A percentile compares a stretch with the other conserved stretches of the same genome.
phyloP scores from a whole-genome alignment of 2,329 filamentous ascomycete genomes.

The Pseudogymnoascus verrucosus region DNA sequence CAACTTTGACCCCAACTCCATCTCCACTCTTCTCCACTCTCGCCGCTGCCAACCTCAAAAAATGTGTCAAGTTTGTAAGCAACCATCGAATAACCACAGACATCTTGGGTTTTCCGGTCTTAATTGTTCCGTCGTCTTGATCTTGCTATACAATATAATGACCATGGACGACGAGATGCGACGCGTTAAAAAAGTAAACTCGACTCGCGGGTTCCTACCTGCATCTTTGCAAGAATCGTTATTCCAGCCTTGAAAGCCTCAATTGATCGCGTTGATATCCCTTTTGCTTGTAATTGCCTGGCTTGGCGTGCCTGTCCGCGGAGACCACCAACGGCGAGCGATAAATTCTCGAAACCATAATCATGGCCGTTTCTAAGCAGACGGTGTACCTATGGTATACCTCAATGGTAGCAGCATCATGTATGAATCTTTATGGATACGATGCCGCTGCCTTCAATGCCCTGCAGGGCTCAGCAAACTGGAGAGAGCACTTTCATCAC shows the following conservation, averaged over 20 bases:
- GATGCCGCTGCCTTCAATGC: conserved; percentile 2
- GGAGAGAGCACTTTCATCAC: background rate
- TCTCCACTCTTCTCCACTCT: conserved; percentile 5
- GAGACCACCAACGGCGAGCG: background rate
- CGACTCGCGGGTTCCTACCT: background rate
- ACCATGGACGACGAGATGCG: background rate
- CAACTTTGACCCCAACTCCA: conserved; percentile 2
- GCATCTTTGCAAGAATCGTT: background rate
- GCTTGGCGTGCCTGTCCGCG: background rate
- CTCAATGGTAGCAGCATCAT: conserved; percentile 1
- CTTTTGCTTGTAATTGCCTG: background rate
- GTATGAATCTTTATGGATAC: conserved; percentile 4
- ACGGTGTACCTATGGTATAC: conserved; percentile 7
- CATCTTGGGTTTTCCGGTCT: conserved; percentile 2
- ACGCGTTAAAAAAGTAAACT: background rate
- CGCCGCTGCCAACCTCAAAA: conserved; percentile 6
- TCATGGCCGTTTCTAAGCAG: background rate
- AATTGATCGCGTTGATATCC: background rate
- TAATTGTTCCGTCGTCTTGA: conserved; percentile 9
- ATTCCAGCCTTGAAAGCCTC: background rate
- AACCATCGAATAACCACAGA: background rate
- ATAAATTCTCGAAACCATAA: background rate
- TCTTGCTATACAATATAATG: conserved; percentile 1
- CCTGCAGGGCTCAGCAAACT: conserved; percentile 2
- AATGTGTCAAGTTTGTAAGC: conserved; percentile 8